phyloP scores from a whole-genome alignment of 2,329 filamentous ascomycete species.

The Diaporthe vexans region DNA sequence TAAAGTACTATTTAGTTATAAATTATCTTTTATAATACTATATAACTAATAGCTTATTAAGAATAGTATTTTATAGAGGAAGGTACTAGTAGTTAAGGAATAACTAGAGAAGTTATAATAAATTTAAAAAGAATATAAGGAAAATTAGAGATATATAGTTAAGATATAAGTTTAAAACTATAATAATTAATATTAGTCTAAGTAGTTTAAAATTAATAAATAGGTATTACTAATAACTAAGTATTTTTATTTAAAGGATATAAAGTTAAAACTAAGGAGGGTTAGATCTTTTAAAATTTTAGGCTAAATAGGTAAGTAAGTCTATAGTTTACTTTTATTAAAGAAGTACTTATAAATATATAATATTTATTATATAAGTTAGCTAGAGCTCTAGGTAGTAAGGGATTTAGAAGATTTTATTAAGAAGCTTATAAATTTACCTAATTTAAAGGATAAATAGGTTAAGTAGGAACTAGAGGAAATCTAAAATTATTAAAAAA shows the following conservation, averaged over 20 bases:
- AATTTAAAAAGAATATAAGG: not conserved
- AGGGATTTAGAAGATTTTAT: too few relatives aligned
- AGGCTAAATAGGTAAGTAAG: not conserved
- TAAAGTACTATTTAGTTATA: not conserved
- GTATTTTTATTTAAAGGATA: not conserved
- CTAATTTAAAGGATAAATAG: too few relatives aligned
- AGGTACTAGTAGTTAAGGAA: not conserved
- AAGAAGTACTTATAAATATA: not conserved
- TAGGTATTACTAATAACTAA: not conserved
- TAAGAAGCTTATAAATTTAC: too few relatives aligned
- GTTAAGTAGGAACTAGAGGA: too few relatives aligned
- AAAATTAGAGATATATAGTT: not conserved
- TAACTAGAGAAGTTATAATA: not conserved
- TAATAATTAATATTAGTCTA: not conserved
- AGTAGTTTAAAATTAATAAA: not conserved
- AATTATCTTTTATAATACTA: not conserved
- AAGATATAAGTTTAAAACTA: not conserved
- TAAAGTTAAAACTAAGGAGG: not conserved
- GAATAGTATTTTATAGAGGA: not conserved
- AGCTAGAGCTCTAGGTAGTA: too few relatives aligned
- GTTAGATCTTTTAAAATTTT: not conserved
- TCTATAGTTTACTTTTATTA: not conserved
- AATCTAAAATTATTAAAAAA: too few relatives aligned
- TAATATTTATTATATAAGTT: not conserved
- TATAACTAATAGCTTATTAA: not conserved